Evolutionary conservation across 2,329 filamentous ascomycete genomes (phyloP).

Genomic region (Hypoxylon sp.): DNA sequence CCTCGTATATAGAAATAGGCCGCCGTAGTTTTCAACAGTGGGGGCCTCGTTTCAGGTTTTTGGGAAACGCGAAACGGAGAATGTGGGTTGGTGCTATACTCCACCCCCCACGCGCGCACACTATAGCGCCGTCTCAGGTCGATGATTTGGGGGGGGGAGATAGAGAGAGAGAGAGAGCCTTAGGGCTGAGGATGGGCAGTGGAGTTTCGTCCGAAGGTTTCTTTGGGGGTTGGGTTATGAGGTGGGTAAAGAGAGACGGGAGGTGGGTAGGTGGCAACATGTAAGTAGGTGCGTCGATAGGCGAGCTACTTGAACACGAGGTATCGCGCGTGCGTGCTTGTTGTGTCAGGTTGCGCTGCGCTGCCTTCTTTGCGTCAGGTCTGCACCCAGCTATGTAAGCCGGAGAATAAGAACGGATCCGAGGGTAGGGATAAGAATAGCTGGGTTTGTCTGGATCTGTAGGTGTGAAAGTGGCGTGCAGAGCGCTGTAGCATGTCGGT

Average conservation of each 20-base stretch:
- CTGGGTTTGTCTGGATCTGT: background rate
- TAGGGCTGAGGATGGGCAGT: too few species aligned
- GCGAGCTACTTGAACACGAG: background rate
- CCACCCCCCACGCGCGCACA: background rate
- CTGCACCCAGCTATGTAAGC: too few species aligned
- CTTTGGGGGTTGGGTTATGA: background rate
- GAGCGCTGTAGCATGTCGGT: background rate
- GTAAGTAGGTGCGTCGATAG: background rate
- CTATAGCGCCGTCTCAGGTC: background rate
- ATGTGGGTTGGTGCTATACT: background rate
- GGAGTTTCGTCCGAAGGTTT: background rate
- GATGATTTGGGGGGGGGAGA: too few species aligned
- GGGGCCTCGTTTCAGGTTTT: background rate
- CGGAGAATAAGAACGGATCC: background rate
- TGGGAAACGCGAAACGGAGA: background rate
- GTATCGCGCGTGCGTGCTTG: background rate
- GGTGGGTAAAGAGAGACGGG: too few species aligned
- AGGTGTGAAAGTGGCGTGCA: background rate
- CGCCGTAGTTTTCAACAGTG: background rate
- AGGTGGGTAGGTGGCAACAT: background rate
- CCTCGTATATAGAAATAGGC: constrained; percentile 1
- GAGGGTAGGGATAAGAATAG: background rate
- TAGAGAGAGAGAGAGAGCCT: too few species aligned
- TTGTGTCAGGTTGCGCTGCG: background rate
- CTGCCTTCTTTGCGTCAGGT: background rate